Evolutionary conservation across 2,329 filamentous ascomycete species (phyloP).

Genomic region (Ophiobolus disseminans): DNA sequence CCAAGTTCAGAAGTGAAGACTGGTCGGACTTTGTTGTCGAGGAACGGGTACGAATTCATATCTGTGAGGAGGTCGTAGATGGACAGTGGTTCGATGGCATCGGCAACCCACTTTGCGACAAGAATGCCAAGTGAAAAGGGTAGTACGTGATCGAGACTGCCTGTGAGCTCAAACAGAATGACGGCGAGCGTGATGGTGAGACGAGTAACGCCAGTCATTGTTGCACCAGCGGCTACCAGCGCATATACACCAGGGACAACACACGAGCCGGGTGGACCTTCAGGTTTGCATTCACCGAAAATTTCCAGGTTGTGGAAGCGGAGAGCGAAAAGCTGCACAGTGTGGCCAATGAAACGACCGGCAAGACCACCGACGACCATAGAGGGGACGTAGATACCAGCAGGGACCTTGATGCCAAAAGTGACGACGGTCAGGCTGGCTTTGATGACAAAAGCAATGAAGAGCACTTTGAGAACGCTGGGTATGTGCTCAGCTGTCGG

Average conservation of each 20-base stretch:
- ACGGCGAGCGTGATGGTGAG: constrained; percentile 92
- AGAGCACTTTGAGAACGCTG: constrained; percentile 72
- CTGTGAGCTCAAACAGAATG: constrained; percentile 94
- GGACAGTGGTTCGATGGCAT: constrained; percentile 90
- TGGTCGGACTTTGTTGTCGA: constrained; percentile 95
- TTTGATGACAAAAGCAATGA: constrained; percentile 86
- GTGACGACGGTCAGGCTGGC: constrained; percentile 86
- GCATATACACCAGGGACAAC: constrained; percentile 98
- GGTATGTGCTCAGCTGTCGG: constrained; percentile 80
- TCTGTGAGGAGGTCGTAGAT: constrained; percentile 96
- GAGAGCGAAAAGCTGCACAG: constrained; percentile 81
- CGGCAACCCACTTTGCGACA: constrained; percentile 97
- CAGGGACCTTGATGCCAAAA: constrained; percentile 95
- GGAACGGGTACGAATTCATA: constrained; percentile 96
- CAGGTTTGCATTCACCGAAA: constrained; percentile 75
- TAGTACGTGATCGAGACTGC: constrained; percentile 91
- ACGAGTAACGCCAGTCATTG: constrained; percentile 96
- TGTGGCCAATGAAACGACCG: constrained; percentile 85
- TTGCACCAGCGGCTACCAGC: constrained; percentile 90
- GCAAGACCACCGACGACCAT: constrained; percentile 97
- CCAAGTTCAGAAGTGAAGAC: constrained; percentile 87
- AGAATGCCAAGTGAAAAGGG: constrained; percentile 92
- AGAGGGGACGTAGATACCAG: constrained; percentile 96
- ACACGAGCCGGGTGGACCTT: constrained; percentile 75
- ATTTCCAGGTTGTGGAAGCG: constrained; percentile 73